A percentile compares a stretch with the other conserved stretches of the same genome.
Evolutionary conservation across 176 grass and related monocot genomes (phyloP).

Genomic region (Musa troglodytarum): DNA sequence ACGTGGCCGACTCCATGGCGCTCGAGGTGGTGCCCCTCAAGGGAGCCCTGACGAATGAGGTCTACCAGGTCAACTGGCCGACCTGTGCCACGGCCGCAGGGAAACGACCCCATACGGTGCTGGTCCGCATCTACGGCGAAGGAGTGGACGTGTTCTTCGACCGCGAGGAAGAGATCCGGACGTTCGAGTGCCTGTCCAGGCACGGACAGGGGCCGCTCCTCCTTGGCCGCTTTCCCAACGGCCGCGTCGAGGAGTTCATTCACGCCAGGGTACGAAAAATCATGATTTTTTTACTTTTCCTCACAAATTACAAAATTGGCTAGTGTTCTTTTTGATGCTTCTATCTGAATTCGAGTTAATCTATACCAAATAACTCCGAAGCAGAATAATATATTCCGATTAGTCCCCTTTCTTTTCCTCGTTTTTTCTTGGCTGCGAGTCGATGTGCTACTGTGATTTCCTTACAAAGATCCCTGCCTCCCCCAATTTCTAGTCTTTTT

Average conservation of each 20-base stretch:
- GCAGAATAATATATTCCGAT: no score
- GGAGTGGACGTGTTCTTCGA: slow-evolving; percentile 87
- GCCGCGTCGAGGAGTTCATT: slow-evolving; percentile 98
- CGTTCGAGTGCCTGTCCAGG: slow-evolving; percentile 92
- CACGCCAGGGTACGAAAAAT: slow-evolving; percentile 62
- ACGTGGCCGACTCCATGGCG: slow-evolving; percentile 58
- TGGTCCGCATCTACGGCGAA: slow-evolving; percentile 88
- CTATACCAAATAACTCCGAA: no score
- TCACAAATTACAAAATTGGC: no score
- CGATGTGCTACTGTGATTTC: no score
- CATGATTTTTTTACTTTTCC: no score
- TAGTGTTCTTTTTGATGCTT: no score
- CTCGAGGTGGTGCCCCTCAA: slow-evolving; percentile 76
- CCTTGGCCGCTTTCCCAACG: slow-evolving; percentile 73
- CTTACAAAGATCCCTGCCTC: no score
- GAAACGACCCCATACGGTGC: slow-evolving; percentile 39
- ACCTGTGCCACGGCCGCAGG: background rate
- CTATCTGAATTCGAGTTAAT: no score
- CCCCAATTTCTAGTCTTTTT: no score
- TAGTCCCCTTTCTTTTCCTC: no score
- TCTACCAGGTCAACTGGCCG: slow-evolving; percentile 78
- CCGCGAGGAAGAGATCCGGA: slow-evolving; percentile 77
- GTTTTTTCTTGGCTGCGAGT: no score
- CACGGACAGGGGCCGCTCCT: slow-evolving; percentile 90
- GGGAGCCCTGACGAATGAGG: slow-evolving; percentile 98